phyloP scores from a whole-genome alignment of 768 basidiomycete genomes.

The Boletus bicolor region DNA sequence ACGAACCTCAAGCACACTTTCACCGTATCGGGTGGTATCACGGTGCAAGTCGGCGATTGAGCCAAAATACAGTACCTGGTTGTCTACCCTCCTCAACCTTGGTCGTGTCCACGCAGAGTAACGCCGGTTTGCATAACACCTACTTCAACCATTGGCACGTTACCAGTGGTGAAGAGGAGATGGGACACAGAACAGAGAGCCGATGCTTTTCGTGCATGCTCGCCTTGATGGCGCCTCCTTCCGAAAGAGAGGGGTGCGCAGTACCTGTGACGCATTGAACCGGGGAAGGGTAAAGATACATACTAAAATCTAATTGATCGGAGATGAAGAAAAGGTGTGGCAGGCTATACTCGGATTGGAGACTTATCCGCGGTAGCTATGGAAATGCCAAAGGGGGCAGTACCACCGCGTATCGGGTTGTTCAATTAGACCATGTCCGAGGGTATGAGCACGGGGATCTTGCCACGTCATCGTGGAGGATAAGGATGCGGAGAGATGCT shows the following conservation, averaged over 20 bases:
- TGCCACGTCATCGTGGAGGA: background rate
- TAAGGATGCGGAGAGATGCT: background rate
- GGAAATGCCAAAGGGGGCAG: background rate
- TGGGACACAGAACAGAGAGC: too few species aligned
- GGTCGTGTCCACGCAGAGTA: background rate
- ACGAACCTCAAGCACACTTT: background rate
- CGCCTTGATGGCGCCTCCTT: too few species aligned
- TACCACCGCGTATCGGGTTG: background rate
- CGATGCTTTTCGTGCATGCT: too few species aligned
- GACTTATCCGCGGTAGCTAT: background rate
- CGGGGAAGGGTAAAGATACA: background rate
- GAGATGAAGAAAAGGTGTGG: background rate
- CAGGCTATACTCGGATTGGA: background rate
- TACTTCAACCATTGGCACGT: background rate
- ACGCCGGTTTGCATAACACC: background rate
- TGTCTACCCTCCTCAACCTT: background rate
- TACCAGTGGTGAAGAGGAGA: too few species aligned
- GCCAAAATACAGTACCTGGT: background rate
- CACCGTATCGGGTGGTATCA: background rate
- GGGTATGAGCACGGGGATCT: background rate
- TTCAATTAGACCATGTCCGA: too few species aligned
- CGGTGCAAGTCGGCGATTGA: background rate
- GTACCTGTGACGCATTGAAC: too few species aligned
- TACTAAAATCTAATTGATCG: background rate
- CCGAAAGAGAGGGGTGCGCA: too few species aligned